Percentiles rank a stretch among this genome's conserved stretches.
These are phyloP conservation scores for Elymus sibiricus DNA, from an alignment of 176 grass and related monocot genomes.

Conservation along the genomic window DNA sequence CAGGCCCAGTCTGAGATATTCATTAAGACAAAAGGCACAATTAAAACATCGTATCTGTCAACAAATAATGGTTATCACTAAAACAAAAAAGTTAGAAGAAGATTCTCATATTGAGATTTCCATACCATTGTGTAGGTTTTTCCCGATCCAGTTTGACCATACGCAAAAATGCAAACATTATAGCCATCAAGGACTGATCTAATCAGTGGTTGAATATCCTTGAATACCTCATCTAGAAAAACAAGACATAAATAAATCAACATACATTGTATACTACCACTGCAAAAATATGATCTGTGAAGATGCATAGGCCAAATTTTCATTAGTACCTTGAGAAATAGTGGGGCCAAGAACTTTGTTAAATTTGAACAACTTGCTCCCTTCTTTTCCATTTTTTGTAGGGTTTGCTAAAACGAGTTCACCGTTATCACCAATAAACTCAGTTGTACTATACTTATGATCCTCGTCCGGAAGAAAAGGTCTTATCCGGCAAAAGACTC, in stretches of 20 bases:
- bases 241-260: background rate
- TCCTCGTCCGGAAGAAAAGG: slow-evolving; percentile 78
- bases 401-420: slow-evolving; percentile 67
- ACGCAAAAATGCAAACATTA: slow-evolving; percentile 95
- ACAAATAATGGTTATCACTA: background rate
- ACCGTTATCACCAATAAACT: slow-evolving; percentile 58
- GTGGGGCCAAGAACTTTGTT: slow-evolving; percentile 74
- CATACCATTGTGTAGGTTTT: slow-evolving; percentile 99
- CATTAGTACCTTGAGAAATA: slow-evolving; percentile 66
- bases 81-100: background rate
- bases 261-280: background rate
- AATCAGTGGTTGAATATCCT: slow-evolving; percentile 78
- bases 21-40: background rate
- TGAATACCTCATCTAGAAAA: slow-evolving; percentile 73
- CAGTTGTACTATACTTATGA: slow-evolving; percentile 41
- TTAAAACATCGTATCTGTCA: background rate
- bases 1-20: slow-evolving; percentile 65
- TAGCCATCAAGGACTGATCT: slow-evolving; percentile 93
- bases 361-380: slow-evolving; percentile 67
- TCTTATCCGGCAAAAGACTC: slow-evolving; percentile 87
- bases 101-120: background rate
- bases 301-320: background rate
- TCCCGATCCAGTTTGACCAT: slow-evolving; percentile 97
- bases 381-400: slow-evolving; percentile 58
- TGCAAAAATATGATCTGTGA: slow-evolving; percentile 10